Conservation (phyloP, 163 green algal species). For the Scenedesmus sp. region DNA sequence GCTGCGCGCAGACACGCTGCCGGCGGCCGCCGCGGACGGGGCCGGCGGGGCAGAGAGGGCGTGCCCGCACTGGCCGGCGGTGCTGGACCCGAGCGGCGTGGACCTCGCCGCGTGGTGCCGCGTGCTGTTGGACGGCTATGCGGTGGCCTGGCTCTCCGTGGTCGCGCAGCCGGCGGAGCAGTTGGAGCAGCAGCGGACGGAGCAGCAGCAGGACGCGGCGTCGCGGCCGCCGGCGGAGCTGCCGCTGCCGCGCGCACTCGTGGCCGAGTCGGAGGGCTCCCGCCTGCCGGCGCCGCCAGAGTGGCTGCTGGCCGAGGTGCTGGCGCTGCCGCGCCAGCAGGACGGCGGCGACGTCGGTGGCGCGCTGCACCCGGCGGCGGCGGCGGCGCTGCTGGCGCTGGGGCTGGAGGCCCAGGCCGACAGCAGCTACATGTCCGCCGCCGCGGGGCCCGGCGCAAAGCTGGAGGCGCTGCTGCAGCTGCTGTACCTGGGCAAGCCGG, state of each 20-base stretch:
- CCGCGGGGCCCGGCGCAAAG: background rate
- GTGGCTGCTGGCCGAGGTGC: constrained; percentile 28
- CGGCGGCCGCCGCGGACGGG: background rate
- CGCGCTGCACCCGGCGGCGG: constrained; percentile 12
- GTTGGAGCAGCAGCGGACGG: background rate
- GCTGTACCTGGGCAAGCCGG: constrained; percentile 32
- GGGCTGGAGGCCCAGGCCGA: background rate
- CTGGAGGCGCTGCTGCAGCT: constrained; percentile 16
- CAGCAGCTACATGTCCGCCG: constrained; percentile 13
- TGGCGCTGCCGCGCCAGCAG: constrained; percentile 12
- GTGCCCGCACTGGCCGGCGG: background rate
- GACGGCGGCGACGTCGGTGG: background rate
- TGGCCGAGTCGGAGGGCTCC: constrained; percentile 20
- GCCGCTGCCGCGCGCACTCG: constrained; percentile 10
- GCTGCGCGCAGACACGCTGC: background rate
- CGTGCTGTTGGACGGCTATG: constrained; percentile 15
- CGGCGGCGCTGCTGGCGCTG: constrained; percentile 17
- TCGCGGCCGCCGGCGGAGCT: background rate
- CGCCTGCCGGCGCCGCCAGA: constrained; percentile 17
- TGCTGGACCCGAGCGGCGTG: background rate
- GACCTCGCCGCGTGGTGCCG: constrained; percentile 1
- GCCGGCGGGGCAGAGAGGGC: constrained; percentile 9
- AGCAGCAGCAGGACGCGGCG: constrained; percentile 1
- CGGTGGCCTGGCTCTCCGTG: constrained; percentile 32
- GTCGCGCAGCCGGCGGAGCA: background rate